phyloP scores from a whole-genome alignment of 495 filamentous ascomycete genomes.

The Tetracladium setigerum region DNA sequence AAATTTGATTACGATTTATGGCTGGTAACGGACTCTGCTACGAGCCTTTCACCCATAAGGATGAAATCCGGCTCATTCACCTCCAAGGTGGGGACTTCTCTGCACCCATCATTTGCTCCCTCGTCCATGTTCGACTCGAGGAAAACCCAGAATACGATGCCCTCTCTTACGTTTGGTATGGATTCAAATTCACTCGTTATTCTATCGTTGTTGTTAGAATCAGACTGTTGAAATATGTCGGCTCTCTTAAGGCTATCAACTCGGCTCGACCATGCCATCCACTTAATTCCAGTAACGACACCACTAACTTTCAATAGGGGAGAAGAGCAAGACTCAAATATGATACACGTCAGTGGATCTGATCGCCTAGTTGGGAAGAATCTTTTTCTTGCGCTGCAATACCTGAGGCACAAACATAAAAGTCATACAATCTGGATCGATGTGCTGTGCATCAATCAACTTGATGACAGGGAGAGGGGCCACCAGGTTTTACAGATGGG shows the following conservation, averaged over 20 bases:
- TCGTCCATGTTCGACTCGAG: neutral
- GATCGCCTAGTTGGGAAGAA: neutral
- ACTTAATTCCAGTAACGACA: too few species aligned
- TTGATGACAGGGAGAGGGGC: conserved; percentile 17
- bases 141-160: neutral
- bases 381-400: neutral
- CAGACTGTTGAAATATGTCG: neutral
- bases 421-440: conserved; percentile 21
- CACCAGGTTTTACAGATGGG: conserved; percentile 23
- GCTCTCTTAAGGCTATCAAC: too few species aligned
- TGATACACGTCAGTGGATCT: too few species aligned
- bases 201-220: neutral
- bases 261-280: too few species aligned
- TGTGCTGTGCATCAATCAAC: conserved; percentile 24
- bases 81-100: neutral
- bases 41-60: neutral
- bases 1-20: too few species aligned
- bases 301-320: too few species aligned
- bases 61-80: conserved; percentile 3
- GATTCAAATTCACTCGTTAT: neutral
- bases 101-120: neutral
- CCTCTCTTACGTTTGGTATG: conserved; percentile 1
- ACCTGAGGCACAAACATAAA: conserved; percentile 1
- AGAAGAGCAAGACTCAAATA: too few species aligned
- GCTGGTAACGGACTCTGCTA: neutral